These are phyloP conservation scores for Penicillium olsonii DNA, from an alignment of 2,329 filamentous ascomycete species.

Conservation along the genomic window DNA sequence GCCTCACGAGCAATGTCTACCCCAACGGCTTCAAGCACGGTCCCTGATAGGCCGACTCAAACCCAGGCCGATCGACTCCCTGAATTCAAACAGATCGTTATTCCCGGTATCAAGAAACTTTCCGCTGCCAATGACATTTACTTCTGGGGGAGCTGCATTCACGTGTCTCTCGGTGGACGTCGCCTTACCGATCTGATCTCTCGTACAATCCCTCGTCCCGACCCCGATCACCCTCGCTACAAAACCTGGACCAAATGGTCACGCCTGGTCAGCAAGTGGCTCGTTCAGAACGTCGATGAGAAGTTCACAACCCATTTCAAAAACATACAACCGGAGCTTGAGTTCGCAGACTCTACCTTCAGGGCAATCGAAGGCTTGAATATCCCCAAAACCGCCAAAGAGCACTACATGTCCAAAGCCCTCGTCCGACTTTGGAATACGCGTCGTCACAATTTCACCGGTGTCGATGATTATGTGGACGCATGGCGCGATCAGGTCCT, in stretches of 20 bases:
- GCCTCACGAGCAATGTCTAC: neutral
- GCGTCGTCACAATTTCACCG: neutral
- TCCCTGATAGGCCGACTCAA: neutral
- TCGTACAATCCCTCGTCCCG: neutral
- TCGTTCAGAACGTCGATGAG: neutral
- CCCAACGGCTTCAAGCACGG: neutral
- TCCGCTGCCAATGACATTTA: neutral
- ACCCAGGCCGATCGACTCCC: neutral
- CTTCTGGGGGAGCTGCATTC: neutral
- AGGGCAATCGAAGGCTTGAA: neutral
- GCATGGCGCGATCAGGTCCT: neutral
- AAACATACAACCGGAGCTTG: neutral
- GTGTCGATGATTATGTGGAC: neutral
- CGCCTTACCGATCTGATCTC: neutral
- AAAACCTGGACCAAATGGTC: neutral
- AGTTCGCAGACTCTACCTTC: neutral
- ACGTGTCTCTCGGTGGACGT: neutral
- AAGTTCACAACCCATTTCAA: neutral
- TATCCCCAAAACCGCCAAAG: neutral
- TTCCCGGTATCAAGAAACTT: neutral
- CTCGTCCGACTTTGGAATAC: neutral
- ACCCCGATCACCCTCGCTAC: neutral
- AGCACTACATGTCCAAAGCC: neutral
- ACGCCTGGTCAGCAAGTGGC: neutral
- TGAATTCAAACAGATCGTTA: neutral